These are phyloP conservation scores for Lichtheimia hyalospora DNA, from an alignment of 371 early-diverging fungal species.

Conservation along the genomic window DNA sequence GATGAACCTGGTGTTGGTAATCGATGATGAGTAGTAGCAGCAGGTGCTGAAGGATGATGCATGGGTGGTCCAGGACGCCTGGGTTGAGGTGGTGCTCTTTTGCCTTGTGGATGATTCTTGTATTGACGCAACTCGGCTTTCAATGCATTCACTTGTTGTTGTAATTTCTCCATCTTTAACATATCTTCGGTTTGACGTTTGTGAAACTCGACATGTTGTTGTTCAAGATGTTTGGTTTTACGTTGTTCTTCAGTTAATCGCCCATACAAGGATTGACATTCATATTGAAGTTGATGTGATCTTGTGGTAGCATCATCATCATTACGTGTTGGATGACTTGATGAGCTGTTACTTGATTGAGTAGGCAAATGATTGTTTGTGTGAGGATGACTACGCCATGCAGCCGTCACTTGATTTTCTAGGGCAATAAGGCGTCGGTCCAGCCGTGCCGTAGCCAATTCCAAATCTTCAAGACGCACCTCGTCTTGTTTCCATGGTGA, in stretches of 20 bases:
- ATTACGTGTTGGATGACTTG: neutral
- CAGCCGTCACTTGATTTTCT: neutral
- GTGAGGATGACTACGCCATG: too few species aligned
- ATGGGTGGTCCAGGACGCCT: constrained; percentile 13
- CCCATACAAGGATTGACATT: constrained; percentile 18
- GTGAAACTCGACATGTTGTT: constrained; percentile 24
- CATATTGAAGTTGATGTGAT: constrained; percentile 20
- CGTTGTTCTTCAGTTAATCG: constrained; percentile 24
- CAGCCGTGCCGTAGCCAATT: constrained; percentile 4
- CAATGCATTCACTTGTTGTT: constrained; percentile 15
- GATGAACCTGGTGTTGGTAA: constrained; percentile 7
- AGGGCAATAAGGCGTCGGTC: constrained; percentile 6
- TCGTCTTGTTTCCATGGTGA: neutral
- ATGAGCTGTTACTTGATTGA: too few species aligned
- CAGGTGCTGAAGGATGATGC: neutral
- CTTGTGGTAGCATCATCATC: neutral
- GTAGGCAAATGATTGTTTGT: too few species aligned
- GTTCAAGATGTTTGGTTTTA: constrained; percentile 29
- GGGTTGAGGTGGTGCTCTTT: constrained; percentile 21
- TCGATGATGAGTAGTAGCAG: neutral
- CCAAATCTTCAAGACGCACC: constrained; percentile 5
- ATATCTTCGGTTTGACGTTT: constrained; percentile 30
- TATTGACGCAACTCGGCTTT: constrained; percentile 24
- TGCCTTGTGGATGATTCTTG: constrained; percentile 2
- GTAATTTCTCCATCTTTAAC: constrained; percentile 23